These are phyloP conservation scores for Hymenoscyphus repandus DNA, from an alignment of 2,329 filamentous ascomycete genomes.

Conservation along the genomic window DNA sequence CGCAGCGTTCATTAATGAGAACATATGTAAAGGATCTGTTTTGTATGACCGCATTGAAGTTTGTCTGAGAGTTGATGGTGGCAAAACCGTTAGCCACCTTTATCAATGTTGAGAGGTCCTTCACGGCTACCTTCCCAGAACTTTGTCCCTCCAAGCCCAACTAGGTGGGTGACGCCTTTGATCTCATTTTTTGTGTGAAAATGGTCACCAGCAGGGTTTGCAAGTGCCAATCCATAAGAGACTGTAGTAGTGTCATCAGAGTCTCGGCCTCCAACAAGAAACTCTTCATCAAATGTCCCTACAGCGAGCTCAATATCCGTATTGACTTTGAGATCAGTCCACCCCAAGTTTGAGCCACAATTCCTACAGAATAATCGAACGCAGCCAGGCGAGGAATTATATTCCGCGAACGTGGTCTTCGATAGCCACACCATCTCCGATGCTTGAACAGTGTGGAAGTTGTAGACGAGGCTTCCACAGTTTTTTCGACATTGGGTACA, in stretches of 20 bases:
- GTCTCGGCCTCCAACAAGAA: conserved; percentile 29
- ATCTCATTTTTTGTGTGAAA: conserved; percentile 42
- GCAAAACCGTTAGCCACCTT: neutral
- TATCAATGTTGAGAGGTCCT: conserved; percentile 1
- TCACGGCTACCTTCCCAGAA: conserved; percentile 15
- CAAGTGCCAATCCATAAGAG: conserved; percentile 36
- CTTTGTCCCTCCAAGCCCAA: conserved; percentile 9
- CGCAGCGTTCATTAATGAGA: too few species aligned
- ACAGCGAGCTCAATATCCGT: conserved; percentile 35
- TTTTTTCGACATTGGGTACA: conserved; percentile 51
- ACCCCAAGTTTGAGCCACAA: conserved; percentile 47
- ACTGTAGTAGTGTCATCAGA: conserved; percentile 19
- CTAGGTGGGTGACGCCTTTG: conserved; percentile 41
- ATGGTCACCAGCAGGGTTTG: conserved; percentile 34
- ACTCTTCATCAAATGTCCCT: conserved; percentile 42
- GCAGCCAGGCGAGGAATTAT: conserved; percentile 35
- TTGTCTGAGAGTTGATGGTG: too few species aligned
- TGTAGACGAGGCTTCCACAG: conserved; percentile 42
- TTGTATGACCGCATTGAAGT: too few species aligned
- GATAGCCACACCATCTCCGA: conserved; percentile 32
- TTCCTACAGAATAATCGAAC: conserved; percentile 43
- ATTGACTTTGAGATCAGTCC: conserved; percentile 32
- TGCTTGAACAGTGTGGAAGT: conserved; percentile 36
- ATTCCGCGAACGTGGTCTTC: conserved; percentile 31
- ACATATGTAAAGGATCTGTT: too few species aligned